phyloP scores from a whole-genome alignment of 208 protist genomes.

The Plasmodiophora brassicae region DNA sequence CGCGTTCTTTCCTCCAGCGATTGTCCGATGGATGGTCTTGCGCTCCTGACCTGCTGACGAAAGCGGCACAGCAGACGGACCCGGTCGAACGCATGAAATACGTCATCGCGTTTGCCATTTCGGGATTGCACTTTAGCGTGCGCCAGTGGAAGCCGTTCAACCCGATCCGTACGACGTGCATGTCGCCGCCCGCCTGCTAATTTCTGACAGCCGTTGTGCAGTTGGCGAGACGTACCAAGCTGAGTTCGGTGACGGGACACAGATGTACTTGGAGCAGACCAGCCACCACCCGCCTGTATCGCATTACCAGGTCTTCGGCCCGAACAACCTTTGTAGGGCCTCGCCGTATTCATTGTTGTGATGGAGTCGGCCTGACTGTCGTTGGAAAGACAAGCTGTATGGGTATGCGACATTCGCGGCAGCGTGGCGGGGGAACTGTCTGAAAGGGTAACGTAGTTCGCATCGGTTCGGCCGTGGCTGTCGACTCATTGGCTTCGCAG shows the following conservation, averaged over 20 bases:
- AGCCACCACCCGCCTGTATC: constrained; percentile 43
- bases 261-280: constrained; percentile 36
- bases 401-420: not conserved
- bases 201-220: not conserved
- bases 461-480: not conserved
- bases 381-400: constrained; percentile 7
- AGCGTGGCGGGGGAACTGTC: not conserved
- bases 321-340: not conserved
- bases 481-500: not conserved
- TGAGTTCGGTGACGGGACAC: not conserved
- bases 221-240: not conserved
- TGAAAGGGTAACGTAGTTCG: not conserved
- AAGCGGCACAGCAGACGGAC: not conserved
- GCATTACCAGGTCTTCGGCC: not conserved
- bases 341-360: not conserved
- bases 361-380: not conserved
- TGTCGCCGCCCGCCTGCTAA: not conserved
- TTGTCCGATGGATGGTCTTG: constrained; percentile 28
- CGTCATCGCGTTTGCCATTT: not conserved
- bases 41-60: not conserved
- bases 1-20: constrained; percentile 37
- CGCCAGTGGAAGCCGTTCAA: constrained; percentile 42
- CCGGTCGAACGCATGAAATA: not conserved
- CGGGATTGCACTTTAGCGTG: constrained; percentile 24
- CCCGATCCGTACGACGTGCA: constrained; percentile 19